Evolutionary conservation across 2,329 filamentous ascomycete species (phyloP), one percentile per base, ranked within the genome.

Genomic region (Apiospora saccharicola): DNA sequence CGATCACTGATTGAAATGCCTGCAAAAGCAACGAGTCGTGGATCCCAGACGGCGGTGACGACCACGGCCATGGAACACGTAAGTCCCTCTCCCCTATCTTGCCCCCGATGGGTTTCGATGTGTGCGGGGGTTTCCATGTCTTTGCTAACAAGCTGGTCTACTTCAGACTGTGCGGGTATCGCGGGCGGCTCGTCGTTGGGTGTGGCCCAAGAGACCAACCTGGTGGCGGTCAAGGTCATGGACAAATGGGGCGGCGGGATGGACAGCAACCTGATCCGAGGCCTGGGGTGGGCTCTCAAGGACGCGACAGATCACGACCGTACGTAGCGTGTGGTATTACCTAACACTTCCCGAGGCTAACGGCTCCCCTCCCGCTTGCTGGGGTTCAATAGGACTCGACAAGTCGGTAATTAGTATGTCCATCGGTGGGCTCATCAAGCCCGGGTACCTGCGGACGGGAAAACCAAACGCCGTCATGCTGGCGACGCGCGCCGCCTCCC

Each of bases 211-310:
- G 75, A 76, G 70, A 71, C 75, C 1, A 74, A 73, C 14, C 24
- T 77, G 14, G 70, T 75, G 19, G 84, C 81, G 64, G 83, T 87
- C 77, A 86, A 86, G 80, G 84, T 86, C 7, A 81, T 86, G 41
- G 78, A 81, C 75, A 71, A 80, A 68, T 61, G 75, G 43, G 82
- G 84, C 72, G 79, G 77, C 26, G 82, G 83, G 51, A 81, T 79
- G 51, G 61, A 75, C 37, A 82, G 80, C 57, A 80, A 81, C 24
- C 76, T 86, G 64, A 80, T 86, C 26, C 77, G 78, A 3, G 85
- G 83, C 5, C 78, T 85, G 73, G 72, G 30, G 7, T 68, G 67
- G 67, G 41, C 16, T 3, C 14, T 47, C 24, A 44, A 47, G 2
- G 67, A 68, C 14, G 67, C 67, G n/a, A 10, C 2, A 73, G 19